These are phyloP conservation scores for Boletus semigastroideus DNA, from an alignment of 1,284 basidiomycete genomes.

Conservation along the genomic window DNA sequence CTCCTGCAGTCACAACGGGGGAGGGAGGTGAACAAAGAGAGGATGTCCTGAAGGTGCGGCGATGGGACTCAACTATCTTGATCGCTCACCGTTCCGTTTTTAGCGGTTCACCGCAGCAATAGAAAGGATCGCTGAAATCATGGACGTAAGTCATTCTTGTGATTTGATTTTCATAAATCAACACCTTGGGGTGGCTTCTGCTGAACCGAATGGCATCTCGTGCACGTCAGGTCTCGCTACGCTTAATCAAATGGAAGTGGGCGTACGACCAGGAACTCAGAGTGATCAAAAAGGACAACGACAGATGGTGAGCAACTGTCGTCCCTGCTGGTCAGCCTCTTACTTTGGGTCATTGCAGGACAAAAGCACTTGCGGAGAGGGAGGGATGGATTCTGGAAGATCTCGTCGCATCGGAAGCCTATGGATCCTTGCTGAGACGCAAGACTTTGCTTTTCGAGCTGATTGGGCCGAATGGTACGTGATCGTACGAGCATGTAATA, in stretches of 20 bases:
- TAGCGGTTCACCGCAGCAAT: conserved; percentile 14
- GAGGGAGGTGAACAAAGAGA: not conserved
- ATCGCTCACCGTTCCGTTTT: not conserved
- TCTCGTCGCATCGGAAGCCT: conserved; percentile 38
- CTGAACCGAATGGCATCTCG: no score
- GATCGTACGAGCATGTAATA: not conserved
- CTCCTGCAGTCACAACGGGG: not conserved
- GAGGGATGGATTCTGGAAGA: conserved; percentile 42
- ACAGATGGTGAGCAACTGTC: conserved; percentile 28
- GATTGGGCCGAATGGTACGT: conserved; percentile 35
- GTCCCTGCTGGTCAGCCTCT: not conserved
- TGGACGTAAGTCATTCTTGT: conserved; percentile 23
- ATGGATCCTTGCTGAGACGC: conserved; percentile 34
- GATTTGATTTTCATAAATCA: not conserved
- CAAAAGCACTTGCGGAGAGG: conserved; percentile 30
- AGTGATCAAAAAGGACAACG: conserved; percentile 28
- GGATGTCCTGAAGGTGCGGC: conserved; percentile 9
- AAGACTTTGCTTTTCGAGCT: conserved; percentile 38
- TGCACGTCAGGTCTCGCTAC: conserved; percentile 33
- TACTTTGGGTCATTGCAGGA: conserved; percentile 29
- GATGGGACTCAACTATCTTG: not conserved
- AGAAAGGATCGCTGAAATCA: conserved; percentile 19
- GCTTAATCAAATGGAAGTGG: conserved; percentile 36
- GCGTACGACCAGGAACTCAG: conserved; percentile 17
- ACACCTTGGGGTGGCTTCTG: no score